These are phyloP conservation scores for Arthroderma sp. DNA, from an alignment of 2,329 filamentous ascomycete species.

Conservation along the genomic window DNA sequence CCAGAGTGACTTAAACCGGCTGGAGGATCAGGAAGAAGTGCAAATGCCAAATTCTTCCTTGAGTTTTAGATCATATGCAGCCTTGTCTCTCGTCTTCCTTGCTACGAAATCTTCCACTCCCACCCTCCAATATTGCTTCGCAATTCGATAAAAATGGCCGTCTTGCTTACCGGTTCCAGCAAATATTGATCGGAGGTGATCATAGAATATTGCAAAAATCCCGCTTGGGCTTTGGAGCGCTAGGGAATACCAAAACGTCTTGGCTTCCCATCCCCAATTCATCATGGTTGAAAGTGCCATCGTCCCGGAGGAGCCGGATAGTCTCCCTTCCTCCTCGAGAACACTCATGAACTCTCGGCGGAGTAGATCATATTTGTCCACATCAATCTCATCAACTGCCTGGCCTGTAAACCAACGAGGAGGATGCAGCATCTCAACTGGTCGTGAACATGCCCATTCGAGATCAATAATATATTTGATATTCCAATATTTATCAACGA, in stretches of 20 bases:
- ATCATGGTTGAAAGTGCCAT: conserved; percentile 1
- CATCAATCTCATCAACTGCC: conserved; percentile 10
- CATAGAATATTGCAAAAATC: neutral
- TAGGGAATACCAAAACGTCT: conserved; percentile 2
- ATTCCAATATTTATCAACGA: conserved; percentile 3
- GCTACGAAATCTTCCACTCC: no score
- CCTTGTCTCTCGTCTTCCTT: no score
- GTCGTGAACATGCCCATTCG: conserved; percentile 14
- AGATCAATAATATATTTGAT: conserved; percentile 4
- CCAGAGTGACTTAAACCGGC: no score
- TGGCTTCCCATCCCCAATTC: conserved; percentile 2
- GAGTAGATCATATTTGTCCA: conserved; percentile 5
- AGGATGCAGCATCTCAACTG: conserved; percentile 18
- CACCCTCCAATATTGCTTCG: no score
- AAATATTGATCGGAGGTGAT: neutral
- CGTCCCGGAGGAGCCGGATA: neutral
- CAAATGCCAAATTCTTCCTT: no score
- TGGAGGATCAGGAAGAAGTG: no score
- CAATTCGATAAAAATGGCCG: conserved; percentile 1
- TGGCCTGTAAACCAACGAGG: conserved; percentile 18
- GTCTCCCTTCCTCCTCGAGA: conserved; percentile 4
- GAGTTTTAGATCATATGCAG: no score
- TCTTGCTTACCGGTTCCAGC: conserved; percentile 3
- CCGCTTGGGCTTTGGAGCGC: neutral
- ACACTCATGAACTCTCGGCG: conserved; percentile 9